Conservation (phyloP, 2,329 filamentous ascomycete genomes). For the Exophiala oligosperma region DNA sequence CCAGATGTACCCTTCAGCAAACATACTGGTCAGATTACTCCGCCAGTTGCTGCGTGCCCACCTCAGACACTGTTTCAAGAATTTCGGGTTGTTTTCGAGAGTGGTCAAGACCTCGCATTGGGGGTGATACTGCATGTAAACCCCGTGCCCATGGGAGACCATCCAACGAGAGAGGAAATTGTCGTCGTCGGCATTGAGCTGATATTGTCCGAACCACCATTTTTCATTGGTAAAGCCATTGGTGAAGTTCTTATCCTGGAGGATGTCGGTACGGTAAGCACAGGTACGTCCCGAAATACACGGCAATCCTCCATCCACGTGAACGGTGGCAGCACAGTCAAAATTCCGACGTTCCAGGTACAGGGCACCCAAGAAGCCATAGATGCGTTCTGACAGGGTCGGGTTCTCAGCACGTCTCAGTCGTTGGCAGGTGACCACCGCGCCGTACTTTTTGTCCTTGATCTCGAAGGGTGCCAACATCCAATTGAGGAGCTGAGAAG, state of each 20-base stretch:
- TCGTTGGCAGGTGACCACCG: conserved; percentile 88
- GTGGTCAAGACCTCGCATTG: conserved; percentile 93
- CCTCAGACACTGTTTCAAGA: conserved; percentile 87
- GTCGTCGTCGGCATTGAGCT: conserved; percentile 94
- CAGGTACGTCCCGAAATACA: conserved; percentile 95
- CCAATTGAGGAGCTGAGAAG: conserved; percentile 81
- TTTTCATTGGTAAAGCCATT: conserved; percentile 88
- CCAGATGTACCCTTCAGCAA: conserved; percentile 81
- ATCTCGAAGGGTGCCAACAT: conserved; percentile 91
- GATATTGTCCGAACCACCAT: conserved; percentile 75
- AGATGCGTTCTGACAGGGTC: conserved; percentile 64
- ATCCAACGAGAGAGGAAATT: conserved; percentile 98
- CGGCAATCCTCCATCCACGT: conserved; percentile 92
- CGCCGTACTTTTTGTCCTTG: conserved; percentile 71
- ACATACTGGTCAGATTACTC: conserved; percentile 89
- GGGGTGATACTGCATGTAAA: conserved; percentile 88
- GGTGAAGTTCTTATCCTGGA: conserved; percentile 81
- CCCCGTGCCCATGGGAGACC: conserved; percentile 88
- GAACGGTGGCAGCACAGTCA: conserved; percentile 92
- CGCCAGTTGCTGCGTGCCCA: conserved; percentile 98
- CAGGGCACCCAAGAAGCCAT: conserved; percentile 86
- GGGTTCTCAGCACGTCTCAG: conserved; percentile 68
- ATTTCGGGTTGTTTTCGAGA: conserved; percentile 83
- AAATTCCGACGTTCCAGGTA: conserved; percentile 96
- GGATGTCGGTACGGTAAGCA: conserved; percentile 84